Percentiles rank a stretch among this genome's conserved stretches.
phyloP scores from a whole-genome alignment of 108 stramenopile genomes.

The Fragilariopsis cylindrus region DNA sequence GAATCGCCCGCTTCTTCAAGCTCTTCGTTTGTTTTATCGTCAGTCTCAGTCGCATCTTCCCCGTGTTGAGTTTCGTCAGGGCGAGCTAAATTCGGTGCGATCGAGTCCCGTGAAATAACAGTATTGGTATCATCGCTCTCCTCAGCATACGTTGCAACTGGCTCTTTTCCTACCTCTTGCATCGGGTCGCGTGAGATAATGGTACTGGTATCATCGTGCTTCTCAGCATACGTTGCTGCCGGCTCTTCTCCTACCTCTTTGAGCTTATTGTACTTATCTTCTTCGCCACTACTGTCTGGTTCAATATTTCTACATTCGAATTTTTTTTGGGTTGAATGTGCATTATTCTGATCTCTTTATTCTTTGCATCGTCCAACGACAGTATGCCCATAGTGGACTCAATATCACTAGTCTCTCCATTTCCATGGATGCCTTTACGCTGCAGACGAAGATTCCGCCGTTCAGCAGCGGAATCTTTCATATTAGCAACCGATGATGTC shows the following conservation, averaged over 20 bases:
- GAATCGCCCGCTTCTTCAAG: too few species aligned
- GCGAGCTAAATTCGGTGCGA: too few species aligned
- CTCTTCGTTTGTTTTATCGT: too few species aligned
- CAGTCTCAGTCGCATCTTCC: too few species aligned
- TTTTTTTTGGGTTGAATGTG: constrained; percentile 9
- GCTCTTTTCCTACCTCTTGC: neutral
- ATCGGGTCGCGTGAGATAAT: too few species aligned
- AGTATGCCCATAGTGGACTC: neutral
- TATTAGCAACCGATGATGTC: neutral
- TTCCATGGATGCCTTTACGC: neutral
- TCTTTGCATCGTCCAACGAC: neutral
- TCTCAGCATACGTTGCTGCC: neutral
- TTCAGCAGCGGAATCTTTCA: neutral
- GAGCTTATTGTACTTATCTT: neutral
- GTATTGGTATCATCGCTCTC: neutral
- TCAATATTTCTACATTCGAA: neutral
- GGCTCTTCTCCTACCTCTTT: neutral
- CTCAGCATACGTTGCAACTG: neutral
- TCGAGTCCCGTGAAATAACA: too few species aligned
- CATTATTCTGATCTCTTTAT: constrained; percentile 2
- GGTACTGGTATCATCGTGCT: neutral
- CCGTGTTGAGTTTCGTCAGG: too few species aligned
- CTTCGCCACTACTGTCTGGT: neutral
- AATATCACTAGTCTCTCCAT: neutral
- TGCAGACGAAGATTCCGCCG: constrained; percentile 7